phyloP scores from a whole-genome alignment of 2,329 filamentous ascomycete species.

The Fusarium clavum region DNA sequence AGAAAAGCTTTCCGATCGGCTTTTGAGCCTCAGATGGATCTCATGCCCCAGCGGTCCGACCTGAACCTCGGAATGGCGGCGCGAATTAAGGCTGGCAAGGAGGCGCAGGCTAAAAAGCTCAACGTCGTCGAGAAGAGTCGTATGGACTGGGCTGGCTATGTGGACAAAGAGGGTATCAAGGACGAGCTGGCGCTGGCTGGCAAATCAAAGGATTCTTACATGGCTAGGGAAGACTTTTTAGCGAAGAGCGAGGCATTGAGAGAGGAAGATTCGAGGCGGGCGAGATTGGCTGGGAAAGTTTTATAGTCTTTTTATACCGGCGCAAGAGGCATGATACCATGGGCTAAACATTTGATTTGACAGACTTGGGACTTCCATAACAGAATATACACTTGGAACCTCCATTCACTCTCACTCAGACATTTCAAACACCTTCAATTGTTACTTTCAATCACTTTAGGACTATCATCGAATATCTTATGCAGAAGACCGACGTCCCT shows the following conservation, averaged over 20 bases:
- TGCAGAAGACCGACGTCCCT: not conserved
- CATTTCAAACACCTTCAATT: not conserved
- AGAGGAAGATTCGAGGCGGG: constrained; percentile 69
- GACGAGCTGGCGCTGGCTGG: constrained; percentile 75
- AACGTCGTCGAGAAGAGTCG: constrained; percentile 79
- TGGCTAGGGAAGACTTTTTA: constrained; percentile 72
- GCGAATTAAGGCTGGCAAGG: constrained; percentile 60
- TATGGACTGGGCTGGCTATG: constrained; percentile 79
- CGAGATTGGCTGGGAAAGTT: constrained; percentile 58
- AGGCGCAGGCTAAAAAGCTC: constrained; percentile 70
- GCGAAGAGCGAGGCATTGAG: constrained; percentile 71
- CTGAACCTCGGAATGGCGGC: constrained; percentile 68
- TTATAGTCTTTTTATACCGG: constrained; percentile 31
- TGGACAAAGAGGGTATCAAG: constrained; percentile 77
- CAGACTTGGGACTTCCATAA: not conserved
- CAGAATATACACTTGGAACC: not conserved
- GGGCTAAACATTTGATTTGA: constrained; percentile 16
- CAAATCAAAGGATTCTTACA: constrained; percentile 72
- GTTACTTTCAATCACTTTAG: not conserved
- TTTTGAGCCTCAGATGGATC: constrained; percentile 69
- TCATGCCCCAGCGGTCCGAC: constrained; percentile 61
- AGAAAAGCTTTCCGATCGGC: constrained; percentile 69
- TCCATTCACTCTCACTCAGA: not conserved
- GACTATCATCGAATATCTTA: too few relatives aligned
- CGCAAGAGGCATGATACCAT: constrained; percentile 47